These are phyloP conservation scores for Ustilago hordei DNA, from an alignment of 1,284 basidiomycete genomes.

Conservation along the genomic window DNA sequence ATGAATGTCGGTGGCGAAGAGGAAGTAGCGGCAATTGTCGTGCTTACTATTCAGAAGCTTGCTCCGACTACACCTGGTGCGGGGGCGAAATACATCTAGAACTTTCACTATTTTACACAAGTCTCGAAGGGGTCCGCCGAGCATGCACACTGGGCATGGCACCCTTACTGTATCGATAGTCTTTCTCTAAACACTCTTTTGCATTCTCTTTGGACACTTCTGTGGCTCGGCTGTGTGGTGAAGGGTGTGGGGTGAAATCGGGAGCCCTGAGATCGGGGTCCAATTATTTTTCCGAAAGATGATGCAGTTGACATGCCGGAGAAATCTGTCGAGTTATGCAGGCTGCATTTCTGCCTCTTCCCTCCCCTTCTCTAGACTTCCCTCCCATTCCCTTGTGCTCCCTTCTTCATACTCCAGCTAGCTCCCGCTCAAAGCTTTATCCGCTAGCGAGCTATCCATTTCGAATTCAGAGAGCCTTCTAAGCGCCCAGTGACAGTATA, in stretches of 20 bases:
- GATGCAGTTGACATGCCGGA: slow-evolving; percentile 32
- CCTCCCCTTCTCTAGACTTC: not conserved
- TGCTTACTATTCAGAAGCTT: slow-evolving; percentile 36
- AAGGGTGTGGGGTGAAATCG: slow-evolving; percentile 1
- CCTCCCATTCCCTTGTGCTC: not conserved
- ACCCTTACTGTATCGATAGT: slow-evolving; percentile 21
- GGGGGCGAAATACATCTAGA: slow-evolving; percentile 9
- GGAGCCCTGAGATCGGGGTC: slow-evolving; percentile 6
- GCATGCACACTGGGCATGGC: not conserved
- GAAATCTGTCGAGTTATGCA: slow-evolving; percentile 40
- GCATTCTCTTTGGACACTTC: not conserved
- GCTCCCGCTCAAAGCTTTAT: not conserved
- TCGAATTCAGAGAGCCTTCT: not conserved
- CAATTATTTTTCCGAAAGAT: not conserved
- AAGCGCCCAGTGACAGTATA: not conserved
- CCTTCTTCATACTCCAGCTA: too few relatives aligned
- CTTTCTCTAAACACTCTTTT: not conserved
- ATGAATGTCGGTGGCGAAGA: slow-evolving; percentile 27
- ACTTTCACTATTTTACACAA: not conserved
- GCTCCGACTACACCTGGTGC: slow-evolving; percentile 17
- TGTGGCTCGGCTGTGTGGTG: not conserved
- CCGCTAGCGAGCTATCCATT: not conserved
- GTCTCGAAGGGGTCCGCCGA: slow-evolving; percentile 9
- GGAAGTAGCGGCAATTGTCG: slow-evolving; percentile 47
- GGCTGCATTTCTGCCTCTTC: slow-evolving; percentile 10